Base-by-base conservation (phyloP, 129 eudicot genomes). In the Flaveria robusta region DNA sequence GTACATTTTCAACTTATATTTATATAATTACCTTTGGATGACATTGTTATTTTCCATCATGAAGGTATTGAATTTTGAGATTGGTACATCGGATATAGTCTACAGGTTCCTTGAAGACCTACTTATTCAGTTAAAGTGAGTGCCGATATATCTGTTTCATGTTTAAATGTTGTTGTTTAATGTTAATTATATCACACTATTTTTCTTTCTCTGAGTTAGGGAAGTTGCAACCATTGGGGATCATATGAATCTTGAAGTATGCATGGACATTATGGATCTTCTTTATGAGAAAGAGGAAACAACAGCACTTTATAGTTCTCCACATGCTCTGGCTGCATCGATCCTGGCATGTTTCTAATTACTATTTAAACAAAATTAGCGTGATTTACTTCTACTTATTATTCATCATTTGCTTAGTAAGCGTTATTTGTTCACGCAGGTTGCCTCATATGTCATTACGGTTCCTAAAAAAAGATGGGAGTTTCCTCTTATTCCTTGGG, bases 261-360 rank as follows among this genome's bases (percentile, higher is more conserved):
- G 91, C 75, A 85, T 88, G 92, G 97, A 93, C 80, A 77, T 93
- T 63, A 79, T 93, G 97, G 98, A 93, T 85, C 88, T 93, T 66
- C 79, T 91, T 34, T 93, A 93, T 77, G 97, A 90, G 64, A 74
- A 79, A 47, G 98, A 90, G 85, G 87, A 71, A 74, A 88, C 86
- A 52, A 71, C 90, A 59, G 63, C 56, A 18, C 86, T 84, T 54
- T 82, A 79, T 70, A 65, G 75, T 71, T 86, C 91, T 78, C 88
- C 96, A 20, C 66, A 51, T 65, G 45, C 79, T 74, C 80, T 90
- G 23, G 97, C 96, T 74, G 97, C 93, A 63, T 89, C 95, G 16
- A 49, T 93, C 39, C 29, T 93, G 90, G 96, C 65, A 83, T 15
- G 88, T 83, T 56, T 26, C 42, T 66, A 31, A 10, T 31, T 41